Conservation (phyloP, 306 rosid species). For the Prunus fruticosa region DNA sequence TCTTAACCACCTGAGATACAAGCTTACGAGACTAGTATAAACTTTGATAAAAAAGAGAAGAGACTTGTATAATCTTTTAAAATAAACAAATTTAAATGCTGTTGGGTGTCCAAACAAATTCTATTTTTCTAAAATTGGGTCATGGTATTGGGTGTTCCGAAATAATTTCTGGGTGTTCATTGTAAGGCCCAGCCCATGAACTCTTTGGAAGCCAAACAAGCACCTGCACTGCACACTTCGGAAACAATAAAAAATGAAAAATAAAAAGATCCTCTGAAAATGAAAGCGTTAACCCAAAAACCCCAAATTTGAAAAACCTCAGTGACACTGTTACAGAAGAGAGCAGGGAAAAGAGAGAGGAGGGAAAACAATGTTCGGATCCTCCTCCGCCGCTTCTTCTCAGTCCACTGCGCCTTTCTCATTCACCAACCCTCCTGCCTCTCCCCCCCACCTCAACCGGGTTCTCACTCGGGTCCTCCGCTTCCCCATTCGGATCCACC, state of each 20-base stretch:
- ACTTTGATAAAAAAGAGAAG: too few relatives aligned
- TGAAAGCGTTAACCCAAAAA: slow-evolving; percentile 1
- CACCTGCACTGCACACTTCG: too few relatives aligned
- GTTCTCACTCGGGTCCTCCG: slow-evolving; percentile 15
- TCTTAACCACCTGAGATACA: too few relatives aligned
- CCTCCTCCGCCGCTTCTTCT: slow-evolving; percentile 20
- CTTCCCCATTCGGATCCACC: slow-evolving; percentile 12
- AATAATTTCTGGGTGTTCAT: too few relatives aligned
- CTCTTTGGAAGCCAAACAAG: too few relatives aligned
- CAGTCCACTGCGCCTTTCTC: slow-evolving; percentile 37
- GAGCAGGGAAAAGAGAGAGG: neutral
- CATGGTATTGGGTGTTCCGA: neutral
- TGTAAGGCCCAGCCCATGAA: too few relatives aligned
- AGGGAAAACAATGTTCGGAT: slow-evolving; percentile 49
- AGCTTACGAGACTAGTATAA: too few relatives aligned
- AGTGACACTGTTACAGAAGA: neutral
- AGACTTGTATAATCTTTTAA: too few relatives aligned
- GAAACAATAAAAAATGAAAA: too few relatives aligned
- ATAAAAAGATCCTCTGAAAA: neutral
- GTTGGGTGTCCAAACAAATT: too few relatives aligned
- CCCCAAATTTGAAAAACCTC: slow-evolving; percentile 18
- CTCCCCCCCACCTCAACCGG: slow-evolving; percentile 25
- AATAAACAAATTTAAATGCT: too few relatives aligned
- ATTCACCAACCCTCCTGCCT: slow-evolving; percentile 20
- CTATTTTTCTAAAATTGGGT: neutral